Base-by-base conservation (phyloP, 73 alveolate genomes). In the Effrenium voratum region DNA sequence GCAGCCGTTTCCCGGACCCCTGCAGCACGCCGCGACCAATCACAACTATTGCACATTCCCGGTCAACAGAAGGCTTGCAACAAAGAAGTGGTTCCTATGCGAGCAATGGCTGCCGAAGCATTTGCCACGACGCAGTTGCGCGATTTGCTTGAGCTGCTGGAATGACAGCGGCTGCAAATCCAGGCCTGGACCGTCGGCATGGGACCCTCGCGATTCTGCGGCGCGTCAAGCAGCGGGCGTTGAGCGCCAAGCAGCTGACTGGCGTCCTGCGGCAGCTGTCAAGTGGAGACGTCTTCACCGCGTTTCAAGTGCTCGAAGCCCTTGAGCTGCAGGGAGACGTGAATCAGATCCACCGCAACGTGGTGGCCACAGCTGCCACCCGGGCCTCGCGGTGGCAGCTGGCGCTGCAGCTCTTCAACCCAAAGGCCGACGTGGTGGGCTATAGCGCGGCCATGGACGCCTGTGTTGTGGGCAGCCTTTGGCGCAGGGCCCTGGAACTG, bases 361-460 rank as follows among this genome's bases (percentile, higher is more conserved):
- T 76, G 24, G 50, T 90, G 30, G 46, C 68, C 13, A 70, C 73
- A 6, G 72, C 76, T 55, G 24, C 75, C 12, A 57, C 47, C 19
- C 44, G 43, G n/a, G 36, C 49, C 55, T 70, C 60, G 22, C 26
- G 68, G 32, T 90, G 97, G 97, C 43, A 44, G 43, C 57, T 90
- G 70, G 86, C 97, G 15, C 97, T 90, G 15, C 97, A 90, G 5
- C 55, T 90, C n/a, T 36, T 90, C 49, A 77, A 22, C 76, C 45
- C 26, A 4, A 8, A 36, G 34, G 34, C 85, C n/a, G 97, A 90
- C 19, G 76, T 70, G 40, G 47, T 75, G 36, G 47, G 88, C 59
- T 12, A 43, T 75, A 68, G 97, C 75, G 28, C 88, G 34, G 97
- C 87, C 19, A 45, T 68, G 76, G 97, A 68, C 38, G 97, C 97